Percentiles rank a stretch among this genome's conserved stretches.
These are phyloP conservation scores for Rutstroemia sp. DNA, from an alignment of 2,329 filamentous ascomycete genomes.

Conservation along the genomic window DNA sequence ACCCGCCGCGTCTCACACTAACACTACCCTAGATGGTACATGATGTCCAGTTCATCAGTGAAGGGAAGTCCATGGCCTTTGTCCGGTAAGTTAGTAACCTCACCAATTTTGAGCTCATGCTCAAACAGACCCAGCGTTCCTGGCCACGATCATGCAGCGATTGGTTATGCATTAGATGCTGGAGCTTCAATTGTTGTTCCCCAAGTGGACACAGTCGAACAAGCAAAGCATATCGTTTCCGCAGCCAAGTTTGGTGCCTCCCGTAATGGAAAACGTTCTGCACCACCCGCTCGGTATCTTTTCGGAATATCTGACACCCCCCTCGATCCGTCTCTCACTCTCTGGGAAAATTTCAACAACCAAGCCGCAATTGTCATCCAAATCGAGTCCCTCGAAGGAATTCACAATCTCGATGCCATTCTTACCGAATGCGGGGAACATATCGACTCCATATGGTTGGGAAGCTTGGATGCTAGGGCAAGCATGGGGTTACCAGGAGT, in stretches of 20 bases:
- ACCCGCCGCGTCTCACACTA: not conserved
- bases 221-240: conserved; percentile 37
- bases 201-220: conserved; percentile 40
- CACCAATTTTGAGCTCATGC: too few relatives aligned
- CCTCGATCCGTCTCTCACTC: conserved; percentile 28
- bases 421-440: conserved; percentile 37
- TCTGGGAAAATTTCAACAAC: conserved; percentile 36
- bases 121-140: conserved; percentile 29
- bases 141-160: conserved; percentile 39
- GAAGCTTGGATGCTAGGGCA: conserved; percentile 36
- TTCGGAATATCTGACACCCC: conserved; percentile 34
- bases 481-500: conserved; percentile 35
- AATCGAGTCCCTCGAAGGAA: conserved; percentile 37
- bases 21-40: conserved; percentile 35
- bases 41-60: conserved; percentile 39
- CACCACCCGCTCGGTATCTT: conserved; percentile 37
- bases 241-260: conserved; percentile 38
- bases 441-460: conserved; percentile 42
- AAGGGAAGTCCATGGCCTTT: conserved; percentile 38
- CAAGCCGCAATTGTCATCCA: conserved; percentile 43
- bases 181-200: conserved; percentile 42
- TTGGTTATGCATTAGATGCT: conserved; percentile 40
- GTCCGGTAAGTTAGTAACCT: conserved; percentile 31
- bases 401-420: conserved; percentile 43
- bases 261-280: conserved; percentile 36